Base-by-base conservation (phyloP, 768 basidiomycete species). In the Russula brevipes region DNA sequence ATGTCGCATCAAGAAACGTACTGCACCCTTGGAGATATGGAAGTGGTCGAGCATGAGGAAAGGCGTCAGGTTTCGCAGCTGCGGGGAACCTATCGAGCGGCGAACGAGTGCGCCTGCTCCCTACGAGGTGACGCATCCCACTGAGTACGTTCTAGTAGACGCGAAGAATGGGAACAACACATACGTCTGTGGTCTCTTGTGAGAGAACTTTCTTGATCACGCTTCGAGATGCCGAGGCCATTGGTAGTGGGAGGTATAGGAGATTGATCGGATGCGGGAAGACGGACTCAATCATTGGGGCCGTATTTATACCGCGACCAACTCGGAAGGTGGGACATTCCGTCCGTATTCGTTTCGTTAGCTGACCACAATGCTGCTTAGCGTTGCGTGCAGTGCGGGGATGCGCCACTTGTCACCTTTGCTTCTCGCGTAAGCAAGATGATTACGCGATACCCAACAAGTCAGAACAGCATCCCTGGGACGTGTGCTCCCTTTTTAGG, bases 11-110 rank as follows among this genome's bases (percentile, higher is more conserved):
- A 24, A n/a, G n/a, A n/a, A 12, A 64, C 85, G 61, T 69, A 89
- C 89, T 8, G 87, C 87, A 53, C 89, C 89, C 70, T 83, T 73
- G 0, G 76, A 74, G 59, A 89, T 81, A 69, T 86, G 83, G 71
- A 92, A 92, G 70, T 94, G 87, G 71, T 92, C 89, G 11, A 91
- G 77, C 89, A 98, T 86, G 57, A 98, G 79, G 80, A 98, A 98
- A 0, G 95, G 95, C 0, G 88, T 87, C 45, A 97, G 75, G 72
- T 94, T 97, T 54, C 86, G 80, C 42, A 98, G 78, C 50, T 73
- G 77, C 74, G 77, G 76, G 4, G 85, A 81, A 7, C 96, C 96
- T 66, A 98, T 97, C 46, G 88, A 90, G 54, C 96, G 80, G 61
- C 94, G 82, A 24, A 98, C 96, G 55, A 80, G 77, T 17, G 89